Evolutionary conservation across 495 filamentous ascomycete species (phyloP).

Genomic region (Neurospora hispaniola): DNA sequence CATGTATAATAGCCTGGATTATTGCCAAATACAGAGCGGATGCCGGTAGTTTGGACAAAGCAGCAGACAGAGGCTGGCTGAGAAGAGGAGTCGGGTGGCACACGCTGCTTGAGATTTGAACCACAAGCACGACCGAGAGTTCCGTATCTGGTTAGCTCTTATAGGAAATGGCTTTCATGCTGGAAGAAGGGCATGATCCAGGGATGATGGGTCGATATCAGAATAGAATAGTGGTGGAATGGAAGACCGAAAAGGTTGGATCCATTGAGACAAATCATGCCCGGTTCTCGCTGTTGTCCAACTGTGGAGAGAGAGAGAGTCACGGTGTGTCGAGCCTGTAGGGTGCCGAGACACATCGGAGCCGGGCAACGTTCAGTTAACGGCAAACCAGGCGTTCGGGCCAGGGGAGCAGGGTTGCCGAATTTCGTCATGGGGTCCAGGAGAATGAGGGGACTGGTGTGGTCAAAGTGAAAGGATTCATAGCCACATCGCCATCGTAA

Average conservation of each 20-base stretch:
- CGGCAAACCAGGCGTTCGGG: not conserved
- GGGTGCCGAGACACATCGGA: not conserved
- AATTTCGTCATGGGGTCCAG: not conserved
- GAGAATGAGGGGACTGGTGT: not conserved
- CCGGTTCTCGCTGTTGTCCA: not conserved
- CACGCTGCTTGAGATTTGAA: not conserved
- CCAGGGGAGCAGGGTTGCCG: not conserved
- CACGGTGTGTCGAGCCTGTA: not conserved
- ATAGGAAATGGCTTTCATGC: not conserved
- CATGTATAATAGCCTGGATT: not conserved
- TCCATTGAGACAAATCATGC: not conserved
- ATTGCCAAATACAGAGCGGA: not conserved
- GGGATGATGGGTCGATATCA: not conserved
- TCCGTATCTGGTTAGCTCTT: conserved; percentile 8
- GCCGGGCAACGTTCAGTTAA: not conserved
- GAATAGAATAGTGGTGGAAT: not conserved
- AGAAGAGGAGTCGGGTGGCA: conserved; percentile 5
- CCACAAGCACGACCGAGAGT: conserved; percentile 14
- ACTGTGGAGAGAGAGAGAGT: not conserved
- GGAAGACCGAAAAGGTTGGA: not conserved
- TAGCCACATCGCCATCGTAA: not conserved
- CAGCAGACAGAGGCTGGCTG: conserved; percentile 12
- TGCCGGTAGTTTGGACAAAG: not conserved
- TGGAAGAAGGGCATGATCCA: not conserved
- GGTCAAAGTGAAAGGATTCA: not conserved